A percentile compares a stretch with the other conserved stretches of the same genome.
These are phyloP conservation scores for Senna tora DNA, from an alignment of 306 rosid species.

Conservation along the genomic window DNA sequence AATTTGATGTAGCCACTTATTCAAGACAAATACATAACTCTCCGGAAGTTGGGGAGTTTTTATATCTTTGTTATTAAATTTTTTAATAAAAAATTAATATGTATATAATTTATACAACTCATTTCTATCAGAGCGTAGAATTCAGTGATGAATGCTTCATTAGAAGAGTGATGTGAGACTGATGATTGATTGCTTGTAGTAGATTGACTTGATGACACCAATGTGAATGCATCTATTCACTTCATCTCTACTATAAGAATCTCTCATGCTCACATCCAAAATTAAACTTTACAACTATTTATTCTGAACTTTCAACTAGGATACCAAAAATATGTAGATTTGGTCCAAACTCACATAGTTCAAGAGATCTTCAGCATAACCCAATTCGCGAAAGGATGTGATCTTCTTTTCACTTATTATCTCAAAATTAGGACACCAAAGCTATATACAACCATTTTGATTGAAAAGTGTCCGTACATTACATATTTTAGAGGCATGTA, in stretches of 20 bases:
- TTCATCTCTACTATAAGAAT: conserved; percentile 44
- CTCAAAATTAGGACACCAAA: conserved; percentile 52
- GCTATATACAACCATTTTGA: conserved; percentile 46
- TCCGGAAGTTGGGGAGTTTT: no score
- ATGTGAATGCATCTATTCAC: conserved; percentile 58
- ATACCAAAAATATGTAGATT: no score
- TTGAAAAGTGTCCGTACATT: conserved; percentile 39
- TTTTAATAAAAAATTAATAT: no score
- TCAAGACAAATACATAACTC: no score
- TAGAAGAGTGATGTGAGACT: conserved; percentile 1
- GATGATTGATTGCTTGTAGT: conserved; percentile 8
- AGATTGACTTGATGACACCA: conserved; percentile 43
- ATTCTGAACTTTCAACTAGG: no score
- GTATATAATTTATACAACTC: no score
- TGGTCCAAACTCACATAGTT: conserved; percentile 41
- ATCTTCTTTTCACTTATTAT: conserved; percentile 47
- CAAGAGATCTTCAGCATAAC: conserved; percentile 34
- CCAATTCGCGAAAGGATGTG: conserved; percentile 35
- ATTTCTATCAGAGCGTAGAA: conserved; percentile 37
- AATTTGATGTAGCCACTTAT: no score
- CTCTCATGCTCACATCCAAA: conserved; percentile 43
- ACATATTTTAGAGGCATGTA: conserved; percentile 56
- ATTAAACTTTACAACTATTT: no score
- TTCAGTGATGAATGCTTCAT: conserved; percentile 37
- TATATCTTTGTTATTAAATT: no score